Evolutionary conservation across 148 eudicot species (phyloP), one percentile per base, ranked within the genome.

Genomic region (Chenopodium album): DNA sequence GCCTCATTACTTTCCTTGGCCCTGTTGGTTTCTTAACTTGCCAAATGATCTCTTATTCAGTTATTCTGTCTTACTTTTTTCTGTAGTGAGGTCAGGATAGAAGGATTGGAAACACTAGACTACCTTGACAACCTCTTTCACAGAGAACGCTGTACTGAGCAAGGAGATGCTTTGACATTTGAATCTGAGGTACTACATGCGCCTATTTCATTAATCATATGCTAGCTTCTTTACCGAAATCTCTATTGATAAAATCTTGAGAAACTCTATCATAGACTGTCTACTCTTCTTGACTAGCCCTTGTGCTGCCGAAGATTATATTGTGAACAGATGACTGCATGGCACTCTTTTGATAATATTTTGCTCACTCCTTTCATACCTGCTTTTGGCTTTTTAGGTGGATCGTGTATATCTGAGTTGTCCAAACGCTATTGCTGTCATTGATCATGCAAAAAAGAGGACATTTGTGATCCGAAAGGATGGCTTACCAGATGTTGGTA

Each of bases 121-220:
- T 91, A 90, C 78, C 75, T 93, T 1, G 94, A 93, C 85, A 93
- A 93, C 81, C 92, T 91, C 23, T 83, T 65, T 77, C 85, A 86
- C 70, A 84, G 79, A 85, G 90, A 88, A 84, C 92, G 92, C 37
- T 89, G 87, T 73, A 91, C 98, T 4, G 97, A 92, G 82, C 94
- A 94, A 83, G 97, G 94, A 75, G 98, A 91, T 75, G 97, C 98
- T 83, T 77, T 94, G 77, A 94, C 98, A 79, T 94, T 94, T 84
- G 98, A 94, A 84, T 84, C 93, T 5, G 94, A 94, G 98, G 98
- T 92, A 86, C 77, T 76, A 29, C 17, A 4, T 79, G 52, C 17
- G 4, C n/a, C 3, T 4, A 41, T 69, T 62, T 47, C 31, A 16
- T 32, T 32, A 16, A 47, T 41, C 26, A 56, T 17, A 56, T 26